Conservation (phyloP, 2,329 filamentous ascomycete genomes). For the Sporothrix pallida region DNA sequence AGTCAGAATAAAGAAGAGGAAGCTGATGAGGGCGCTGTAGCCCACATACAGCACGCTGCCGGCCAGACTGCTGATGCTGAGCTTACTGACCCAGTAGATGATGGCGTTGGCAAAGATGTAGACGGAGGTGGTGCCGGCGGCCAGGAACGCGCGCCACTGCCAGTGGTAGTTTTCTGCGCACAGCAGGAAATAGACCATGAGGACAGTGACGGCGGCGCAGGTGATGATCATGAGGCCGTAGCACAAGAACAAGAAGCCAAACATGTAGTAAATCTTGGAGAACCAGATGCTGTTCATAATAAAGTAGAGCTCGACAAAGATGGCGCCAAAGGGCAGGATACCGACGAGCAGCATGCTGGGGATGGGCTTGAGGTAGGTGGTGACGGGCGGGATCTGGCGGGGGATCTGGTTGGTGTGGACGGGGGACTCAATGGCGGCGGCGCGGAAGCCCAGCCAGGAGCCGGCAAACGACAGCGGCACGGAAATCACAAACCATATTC, state of each 20-base stretch:
- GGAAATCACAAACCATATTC: slow-evolving; percentile 97
- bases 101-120: slow-evolving; percentile 94
- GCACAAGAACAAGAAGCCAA: slow-evolving; percentile 97
- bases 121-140: slow-evolving; percentile 84
- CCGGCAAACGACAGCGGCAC: slow-evolving; percentile 88
- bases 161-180: slow-evolving; percentile 98
- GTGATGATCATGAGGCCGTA: slow-evolving; percentile 98
- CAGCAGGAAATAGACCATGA: slow-evolving; percentile 95
- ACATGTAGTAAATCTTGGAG: slow-evolving; percentile 99
- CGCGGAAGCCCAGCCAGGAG: slow-evolving; percentile 91
- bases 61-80: slow-evolving; percentile 82
- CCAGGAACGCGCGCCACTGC: slow-evolving; percentile 96
- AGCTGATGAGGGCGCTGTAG: slow-evolving; percentile 87
- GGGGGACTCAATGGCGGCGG: slow-evolving; percentile 72
- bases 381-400: slow-evolving; percentile 82
- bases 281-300: slow-evolving; percentile 99
- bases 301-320: slow-evolving; percentile 98
- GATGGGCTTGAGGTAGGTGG: slow-evolving; percentile 81
- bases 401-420: slow-evolving; percentile 98
- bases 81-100: slow-evolving; percentile 86
- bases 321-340: slow-evolving; percentile 91
- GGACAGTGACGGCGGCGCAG: slow-evolving; percentile 85
- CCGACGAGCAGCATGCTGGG: slow-evolving; percentile 93
- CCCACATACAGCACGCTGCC: slow-evolving; percentile 91
- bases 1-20: slow-evolving; percentile 90